Conservation (phyloP, 495 filamentous ascomycete genomes). For the Penicillium cataractarum region DNA sequence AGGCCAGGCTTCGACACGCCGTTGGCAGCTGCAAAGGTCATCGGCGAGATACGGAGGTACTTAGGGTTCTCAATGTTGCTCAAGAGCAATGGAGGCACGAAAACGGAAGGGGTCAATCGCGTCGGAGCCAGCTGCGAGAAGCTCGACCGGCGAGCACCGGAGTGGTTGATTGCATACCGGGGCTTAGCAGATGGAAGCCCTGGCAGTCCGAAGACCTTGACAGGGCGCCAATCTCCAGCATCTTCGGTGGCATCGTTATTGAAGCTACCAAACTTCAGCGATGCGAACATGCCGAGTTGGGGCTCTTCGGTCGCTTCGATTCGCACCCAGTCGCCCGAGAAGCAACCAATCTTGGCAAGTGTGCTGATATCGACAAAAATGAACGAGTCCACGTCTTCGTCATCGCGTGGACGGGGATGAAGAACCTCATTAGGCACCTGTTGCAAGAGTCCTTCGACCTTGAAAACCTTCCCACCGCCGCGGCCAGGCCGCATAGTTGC, state of each 20-base stretch:
- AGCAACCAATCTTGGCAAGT: conserved; percentile 86
- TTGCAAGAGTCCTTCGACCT: conserved; percentile 72
- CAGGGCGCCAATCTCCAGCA: conserved; percentile 70
- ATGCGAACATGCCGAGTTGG: conserved; percentile 55
- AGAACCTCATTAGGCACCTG: conserved; percentile 76
- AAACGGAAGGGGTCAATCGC: conserved; percentile 61
- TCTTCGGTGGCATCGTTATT: conserved; percentile 47
- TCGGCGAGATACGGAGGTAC: conserved; percentile 71
- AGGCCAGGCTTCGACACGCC: conserved; percentile 38
- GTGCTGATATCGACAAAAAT: conserved; percentile 86
- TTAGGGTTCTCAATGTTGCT: conserved; percentile 77
- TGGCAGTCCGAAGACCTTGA: conserved; percentile 84
- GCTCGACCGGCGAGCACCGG: conserved; percentile 53
- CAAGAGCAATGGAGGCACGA: conserved; percentile 82
- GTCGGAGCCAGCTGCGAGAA: conserved; percentile 49
- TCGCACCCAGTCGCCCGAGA: conserved; percentile 97
- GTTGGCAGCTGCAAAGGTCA: conserved; percentile 51
- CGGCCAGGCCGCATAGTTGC: conserved; percentile 71
- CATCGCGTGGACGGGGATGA: conserved; percentile 78
- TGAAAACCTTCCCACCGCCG: conserved; percentile 66
- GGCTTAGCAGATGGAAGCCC: conserved; percentile 59
- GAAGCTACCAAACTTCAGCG: conserved; percentile 53
- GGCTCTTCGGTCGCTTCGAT: conserved; percentile 74
- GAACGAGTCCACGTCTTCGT: conserved; percentile 86
- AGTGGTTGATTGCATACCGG: conserved; percentile 56